A percentile compares a stretch with the other conserved stretches of the same genome.
phyloP scores from a whole-genome alignment of 176 grass and related monocot genomes.

The Bromus sterilis region DNA sequence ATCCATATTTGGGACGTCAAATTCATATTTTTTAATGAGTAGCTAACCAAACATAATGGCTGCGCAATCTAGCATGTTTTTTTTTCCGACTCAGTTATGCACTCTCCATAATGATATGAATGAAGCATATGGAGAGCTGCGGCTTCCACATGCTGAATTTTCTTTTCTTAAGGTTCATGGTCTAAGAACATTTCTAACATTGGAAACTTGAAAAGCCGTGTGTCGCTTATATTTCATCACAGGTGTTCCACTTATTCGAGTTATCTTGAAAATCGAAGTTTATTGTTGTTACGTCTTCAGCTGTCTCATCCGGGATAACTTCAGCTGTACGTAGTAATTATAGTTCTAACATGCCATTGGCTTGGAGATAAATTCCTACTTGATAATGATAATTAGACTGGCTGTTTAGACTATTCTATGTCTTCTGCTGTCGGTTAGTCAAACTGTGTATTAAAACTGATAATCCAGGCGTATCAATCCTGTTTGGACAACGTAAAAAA shows the following conservation, averaged over 20 bases:
- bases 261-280: not conserved
- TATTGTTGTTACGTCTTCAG: not conserved
- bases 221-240: not conserved
- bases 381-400: too few relatives aligned
- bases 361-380: not conserved
- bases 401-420: not conserved
- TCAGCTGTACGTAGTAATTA: not conserved
- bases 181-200: not conserved
- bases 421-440: not conserved
- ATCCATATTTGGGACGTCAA: not conserved
- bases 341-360: not conserved
- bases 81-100: not conserved
- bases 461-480: not conserved
- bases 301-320: not conserved
- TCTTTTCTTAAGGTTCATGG: not conserved
- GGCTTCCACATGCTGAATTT: not conserved
- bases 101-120: not conserved
- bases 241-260: not conserved
- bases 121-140: not conserved
- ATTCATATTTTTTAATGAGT: not conserved
- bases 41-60: not conserved
- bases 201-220: not conserved
- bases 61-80: not conserved
- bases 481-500: not conserved
- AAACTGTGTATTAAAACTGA: not conserved